Base-by-base conservation (phyloP, 257 asterid species). In the Salvia splendens region DNA sequence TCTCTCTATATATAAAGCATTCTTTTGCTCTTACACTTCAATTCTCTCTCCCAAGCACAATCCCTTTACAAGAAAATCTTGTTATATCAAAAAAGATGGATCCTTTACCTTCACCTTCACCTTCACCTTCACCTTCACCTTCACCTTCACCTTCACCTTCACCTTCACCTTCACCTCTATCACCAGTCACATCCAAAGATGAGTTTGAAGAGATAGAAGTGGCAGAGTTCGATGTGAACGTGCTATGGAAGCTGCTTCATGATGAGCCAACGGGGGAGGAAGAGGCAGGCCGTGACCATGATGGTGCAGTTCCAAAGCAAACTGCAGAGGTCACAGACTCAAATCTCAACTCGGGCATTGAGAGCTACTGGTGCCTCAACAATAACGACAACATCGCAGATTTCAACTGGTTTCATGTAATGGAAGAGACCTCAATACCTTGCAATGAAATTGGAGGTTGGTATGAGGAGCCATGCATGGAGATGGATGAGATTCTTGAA, bases 171-270 rank as follows among this genome's bases (percentile, higher is more conserved):
- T 24, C 60, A 57, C 35, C 79, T 30, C 72, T 69, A 75, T 35
- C 73, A n/a, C 62, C 80, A 5, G 6, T 68, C 24, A 36, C 61
- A 38, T 14, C 68, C 43, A 12, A 28, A 8, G 83, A 68, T 24
- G 88, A 80, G 35, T 73, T 75, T 51, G 82, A 75, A 75, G 80
- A 65, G 61, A 59, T 80, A 45, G 80, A 78, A 32, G 63, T 59
- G 32, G 54, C 47, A 3, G 85, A 83, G 42, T 77, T 77, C 38
- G 87, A 83, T 7, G 73, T 72, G 33, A 59, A 74, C 30, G 43
- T 65, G 3, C 69, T 83, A 2, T 41, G 63, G 70, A 84, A 79
- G 73, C 65, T 82, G 38, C 82, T 82, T 8, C 55, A 75, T 42
- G 81, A 74, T 40, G 83, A 74, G 61, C 81, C 82, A 12, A 10